Conservation (phyloP, 1,284 basidiomycete genomes). For the Phaffia rhodozyma region DNA sequence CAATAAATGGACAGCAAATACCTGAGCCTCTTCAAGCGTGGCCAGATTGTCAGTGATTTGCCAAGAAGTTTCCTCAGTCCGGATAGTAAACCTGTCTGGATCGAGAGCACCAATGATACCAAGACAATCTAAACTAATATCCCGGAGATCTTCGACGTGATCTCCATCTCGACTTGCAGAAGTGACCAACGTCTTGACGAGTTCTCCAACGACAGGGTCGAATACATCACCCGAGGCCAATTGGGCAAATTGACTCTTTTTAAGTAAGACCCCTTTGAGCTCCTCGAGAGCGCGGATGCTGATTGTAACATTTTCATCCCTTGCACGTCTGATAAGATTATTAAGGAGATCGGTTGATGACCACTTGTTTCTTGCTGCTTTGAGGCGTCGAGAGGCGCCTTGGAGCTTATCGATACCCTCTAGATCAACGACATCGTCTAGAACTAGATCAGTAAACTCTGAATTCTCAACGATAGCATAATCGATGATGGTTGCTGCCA, state of each 20-base stretch:
- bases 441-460: constrained; percentile 31
- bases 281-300: constrained; percentile 66
- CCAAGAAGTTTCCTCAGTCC: constrained; percentile 50
- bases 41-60: constrained; percentile 71
- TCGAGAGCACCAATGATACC: constrained; percentile 92
- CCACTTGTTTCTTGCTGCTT: constrained; percentile 42
- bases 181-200: constrained; percentile 57
- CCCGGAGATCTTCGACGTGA: constrained; percentile 46
- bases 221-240: constrained; percentile 76
- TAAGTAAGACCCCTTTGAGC: constrained; percentile 53
- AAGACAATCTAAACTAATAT: constrained; percentile 76
- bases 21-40: constrained; percentile 62
- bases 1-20: constrained; percentile 79
- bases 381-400: constrained; percentile 42
- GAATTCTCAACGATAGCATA: constrained; percentile 60
- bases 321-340: constrained; percentile 59
- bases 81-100: constrained; percentile 78
- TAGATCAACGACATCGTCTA: constrained; percentile 71
- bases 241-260: constrained; percentile 46
- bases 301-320: constrained; percentile 72
- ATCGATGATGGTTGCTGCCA: constrained; percentile 52
- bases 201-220: constrained; percentile 58
- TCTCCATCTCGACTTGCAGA: constrained; percentile 68
- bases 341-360: constrained; percentile 48
- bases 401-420: constrained; percentile 55